A percentile compares a stretch with the other conserved stretches of the same genome.
These are phyloP conservation scores for Tieghemostelium lacteum DNA, from an alignment of 78 protist species.

Conservation along the genomic window DNA sequence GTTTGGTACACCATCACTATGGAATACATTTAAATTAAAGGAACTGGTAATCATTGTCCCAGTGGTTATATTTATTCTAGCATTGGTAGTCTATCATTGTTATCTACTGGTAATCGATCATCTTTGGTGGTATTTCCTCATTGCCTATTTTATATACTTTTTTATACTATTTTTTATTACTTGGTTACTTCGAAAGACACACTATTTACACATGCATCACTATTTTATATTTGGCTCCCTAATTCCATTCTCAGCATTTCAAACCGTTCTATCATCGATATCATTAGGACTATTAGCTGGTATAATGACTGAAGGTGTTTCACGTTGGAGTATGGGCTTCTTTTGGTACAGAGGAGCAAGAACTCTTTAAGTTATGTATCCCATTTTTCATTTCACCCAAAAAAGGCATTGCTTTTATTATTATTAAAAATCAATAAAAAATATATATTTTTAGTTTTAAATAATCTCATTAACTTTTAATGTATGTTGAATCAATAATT, in stretches of 20 bases:
- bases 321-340: constrained; percentile 19
- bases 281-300: constrained; percentile 46
- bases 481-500: too few species aligned
- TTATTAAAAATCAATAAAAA: too few species aligned
- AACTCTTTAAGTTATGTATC: neutral
- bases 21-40: constrained; percentile 34
- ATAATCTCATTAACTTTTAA: too few species aligned
- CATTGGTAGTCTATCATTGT: constrained; percentile 21
- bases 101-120: constrained; percentile 59
- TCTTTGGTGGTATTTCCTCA: constrained; percentile 45
- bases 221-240: constrained; percentile 61
- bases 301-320: constrained; percentile 53
- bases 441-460: too few species aligned
- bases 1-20: constrained; percentile 71
- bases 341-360: constrained; percentile 28
- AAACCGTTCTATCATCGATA: constrained; percentile 8
- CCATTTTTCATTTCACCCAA: too few species aligned
- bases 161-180: constrained; percentile 8
- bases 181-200: neutral
- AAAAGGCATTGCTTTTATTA: too few species aligned
- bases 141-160: constrained; percentile 54
- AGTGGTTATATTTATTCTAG: constrained; percentile 28
- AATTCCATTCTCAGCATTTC: constrained; percentile 40
- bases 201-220: constrained; percentile 73
- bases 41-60: constrained; percentile 27